phyloP scores from a whole-genome alignment of 2,329 filamentous ascomycete genomes.

The Talaromyces atroroseus region DNA sequence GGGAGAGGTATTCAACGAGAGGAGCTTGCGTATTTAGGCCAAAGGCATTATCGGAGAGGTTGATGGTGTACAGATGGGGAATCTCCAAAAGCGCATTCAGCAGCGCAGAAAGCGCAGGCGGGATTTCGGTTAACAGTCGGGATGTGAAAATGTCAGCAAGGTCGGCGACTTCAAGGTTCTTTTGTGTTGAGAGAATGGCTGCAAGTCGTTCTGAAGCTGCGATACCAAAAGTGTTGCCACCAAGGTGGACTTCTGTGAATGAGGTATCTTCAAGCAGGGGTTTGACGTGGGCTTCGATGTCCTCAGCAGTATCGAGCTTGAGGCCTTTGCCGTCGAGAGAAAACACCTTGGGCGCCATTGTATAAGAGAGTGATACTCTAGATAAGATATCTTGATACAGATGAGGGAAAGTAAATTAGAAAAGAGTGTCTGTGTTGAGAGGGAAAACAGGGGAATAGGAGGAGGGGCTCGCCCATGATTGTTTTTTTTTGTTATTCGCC shows the following conservation, averaged over 20 bases:
- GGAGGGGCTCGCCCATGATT: constrained; percentile 6
- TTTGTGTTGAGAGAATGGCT: constrained; percentile 76
- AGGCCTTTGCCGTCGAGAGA: constrained; percentile 86
- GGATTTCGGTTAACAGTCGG: constrained; percentile 88
- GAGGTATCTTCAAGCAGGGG: constrained; percentile 65
- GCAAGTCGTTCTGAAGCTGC: constrained; percentile 81
- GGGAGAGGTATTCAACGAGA: constrained; percentile 82
- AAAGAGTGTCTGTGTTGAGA: neutral
- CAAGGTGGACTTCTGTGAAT: constrained; percentile 72
- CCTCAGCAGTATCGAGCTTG: constrained; percentile 83
- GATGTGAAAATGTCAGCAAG: constrained; percentile 97
- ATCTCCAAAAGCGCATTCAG: constrained; percentile 82
- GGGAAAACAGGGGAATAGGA: neutral
- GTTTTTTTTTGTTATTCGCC: constrained; percentile 4
- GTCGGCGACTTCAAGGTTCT: constrained; percentile 74
- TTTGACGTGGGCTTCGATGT: constrained; percentile 79
- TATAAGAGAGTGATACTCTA: neutral
- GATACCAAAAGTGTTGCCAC: constrained; percentile 89
- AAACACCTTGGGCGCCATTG: constrained; percentile 54
- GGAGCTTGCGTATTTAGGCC: constrained; percentile 92
- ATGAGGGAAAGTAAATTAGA: neutral
- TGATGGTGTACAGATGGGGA: constrained; percentile 80
- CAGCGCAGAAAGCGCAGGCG: constrained; percentile 76
- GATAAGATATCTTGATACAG: neutral
- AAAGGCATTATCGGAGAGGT: constrained; percentile 97